Evolutionary conservation across 164 flowering plant species (phyloP).

Genomic region (Aristolochia contorta): DNA sequence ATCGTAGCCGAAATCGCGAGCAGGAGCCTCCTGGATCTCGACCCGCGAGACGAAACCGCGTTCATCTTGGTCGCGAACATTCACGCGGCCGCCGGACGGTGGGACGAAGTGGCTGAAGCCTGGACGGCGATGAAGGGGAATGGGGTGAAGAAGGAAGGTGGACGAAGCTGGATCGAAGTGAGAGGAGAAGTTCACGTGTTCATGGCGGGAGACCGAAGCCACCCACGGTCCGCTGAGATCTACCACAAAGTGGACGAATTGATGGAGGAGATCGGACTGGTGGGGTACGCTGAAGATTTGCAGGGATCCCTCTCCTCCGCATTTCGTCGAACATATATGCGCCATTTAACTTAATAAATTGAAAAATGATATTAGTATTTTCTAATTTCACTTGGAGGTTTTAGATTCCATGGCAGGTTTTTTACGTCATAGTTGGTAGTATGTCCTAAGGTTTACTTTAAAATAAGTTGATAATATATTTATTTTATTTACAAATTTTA

Average conservation of each 20-base stretch:
- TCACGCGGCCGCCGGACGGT: conserved; percentile 33
- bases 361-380: too few relatives aligned
- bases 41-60: conserved; percentile 55
- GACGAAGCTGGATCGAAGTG: conserved; percentile 66
- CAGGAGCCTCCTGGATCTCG: conserved; percentile 27
- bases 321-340: too few relatives aligned
- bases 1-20: conserved; percentile 31
- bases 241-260: conserved; percentile 39
- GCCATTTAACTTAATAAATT: too few relatives aligned
- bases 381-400: too few relatives aligned
- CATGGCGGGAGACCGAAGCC: conserved; percentile 43
- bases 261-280: conserved; percentile 35
- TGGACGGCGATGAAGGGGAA: conserved; percentile 51
- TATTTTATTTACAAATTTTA: too few relatives aligned
- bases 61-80: conserved; percentile 51
- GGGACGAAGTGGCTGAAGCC: conserved; percentile 44
- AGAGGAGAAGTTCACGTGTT: conserved; percentile 49
- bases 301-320: too few relatives aligned
- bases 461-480: too few relatives aligned
- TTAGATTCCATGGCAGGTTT: too few relatives aligned
- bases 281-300: conserved; percentile 58
- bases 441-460: too few relatives aligned
- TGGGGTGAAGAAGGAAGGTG: conserved; percentile 42
- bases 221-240: conserved; percentile 31
- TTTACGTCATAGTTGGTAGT: too few relatives aligned